These are phyloP conservation scores for Ceratocystis eucalypticola DNA, from an alignment of 2,329 filamentous ascomycete species.

Conservation along the genomic window DNA sequence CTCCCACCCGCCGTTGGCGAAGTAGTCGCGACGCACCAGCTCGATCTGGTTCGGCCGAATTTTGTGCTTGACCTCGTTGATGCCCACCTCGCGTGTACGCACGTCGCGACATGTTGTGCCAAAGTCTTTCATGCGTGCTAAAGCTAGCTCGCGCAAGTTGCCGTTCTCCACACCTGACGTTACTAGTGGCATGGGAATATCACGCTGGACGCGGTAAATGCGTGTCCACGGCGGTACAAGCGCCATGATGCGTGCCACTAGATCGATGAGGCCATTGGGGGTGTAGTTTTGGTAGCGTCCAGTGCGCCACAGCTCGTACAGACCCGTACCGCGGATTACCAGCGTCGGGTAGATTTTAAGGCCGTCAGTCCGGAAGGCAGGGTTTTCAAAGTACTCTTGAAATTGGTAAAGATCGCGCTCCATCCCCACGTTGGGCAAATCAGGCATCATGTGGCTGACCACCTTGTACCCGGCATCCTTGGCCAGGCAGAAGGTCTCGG, in stretches of 20 bases:
- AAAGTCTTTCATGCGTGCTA: conserved; percentile 98
- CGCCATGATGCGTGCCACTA: conserved; percentile 90
- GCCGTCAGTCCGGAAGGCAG: conserved; percentile 88
- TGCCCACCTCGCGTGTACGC: conserved; percentile 86
- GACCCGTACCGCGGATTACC: conserved; percentile 86
- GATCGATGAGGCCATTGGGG: conserved; percentile 86
- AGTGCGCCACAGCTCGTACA: conserved; percentile 96
- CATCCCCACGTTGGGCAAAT: conserved; percentile 95
- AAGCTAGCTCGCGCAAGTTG: conserved; percentile 80
- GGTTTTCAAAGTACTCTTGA: conserved; percentile 93
- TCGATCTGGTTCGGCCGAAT: conserved; percentile 94
- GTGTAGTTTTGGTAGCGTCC: conserved; percentile 98
- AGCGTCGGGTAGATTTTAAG: conserved; percentile 97
- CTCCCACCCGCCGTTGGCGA: conserved; percentile 94
- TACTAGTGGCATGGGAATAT: conserved; percentile 99
- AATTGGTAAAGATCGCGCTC: conserved; percentile 96
- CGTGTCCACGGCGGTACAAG: conserved; percentile 94
- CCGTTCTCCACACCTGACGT: conserved; percentile 97
- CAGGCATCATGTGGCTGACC: conserved; percentile 99
- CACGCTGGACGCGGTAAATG: conserved; percentile 94
- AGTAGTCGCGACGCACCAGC: conserved; percentile 84
- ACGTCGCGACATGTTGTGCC: conserved; percentile 95
- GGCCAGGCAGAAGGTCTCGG: conserved; percentile 90
- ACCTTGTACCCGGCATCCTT: conserved; percentile 99
- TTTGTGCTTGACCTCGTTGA: conserved; percentile 99